Evolutionary conservation across 2,329 filamentous ascomycete species (phyloP).

Genomic region (Hypoxylon sp.): DNA sequence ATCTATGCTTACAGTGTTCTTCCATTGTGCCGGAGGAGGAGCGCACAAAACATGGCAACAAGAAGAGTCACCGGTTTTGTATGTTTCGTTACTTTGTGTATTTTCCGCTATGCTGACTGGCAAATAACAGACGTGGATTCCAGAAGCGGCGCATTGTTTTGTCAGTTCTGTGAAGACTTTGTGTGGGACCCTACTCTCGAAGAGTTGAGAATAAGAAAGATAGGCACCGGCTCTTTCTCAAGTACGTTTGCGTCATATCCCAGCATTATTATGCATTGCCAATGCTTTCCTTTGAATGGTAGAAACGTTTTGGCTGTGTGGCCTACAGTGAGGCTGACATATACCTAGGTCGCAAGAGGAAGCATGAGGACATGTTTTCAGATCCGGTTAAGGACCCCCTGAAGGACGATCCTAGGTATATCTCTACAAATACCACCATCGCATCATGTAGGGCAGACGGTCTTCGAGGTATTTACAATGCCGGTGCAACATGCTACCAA

Average conservation of each 20-base stretch:
- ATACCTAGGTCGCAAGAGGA: conserved; percentile 74
- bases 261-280: neutral
- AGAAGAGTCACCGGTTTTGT: conserved; percentile 82
- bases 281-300: neutral
- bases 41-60: conserved; percentile 73
- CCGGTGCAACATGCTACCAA: conserved; percentile 98
- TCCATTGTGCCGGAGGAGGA: conserved; percentile 75
- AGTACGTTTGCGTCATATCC: conserved; percentile 58
- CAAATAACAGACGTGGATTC: conserved; percentile 76
- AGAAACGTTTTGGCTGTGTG: neutral
- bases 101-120: conserved; percentile 45
- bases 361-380: conserved; percentile 76
- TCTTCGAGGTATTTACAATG: conserved; percentile 93
- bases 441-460: conserved; percentile 89
- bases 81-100: conserved; percentile 46
- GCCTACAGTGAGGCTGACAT: conserved; percentile 18
- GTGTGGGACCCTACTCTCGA: conserved; percentile 86
- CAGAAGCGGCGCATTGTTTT: conserved; percentile 78
- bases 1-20: conserved; percentile 79
- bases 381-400: conserved; percentile 64
- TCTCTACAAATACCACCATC: conserved; percentile 80
- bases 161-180: conserved; percentile 84
- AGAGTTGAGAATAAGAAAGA: conserved; percentile 77
- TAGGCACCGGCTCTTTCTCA: conserved; percentile 73
- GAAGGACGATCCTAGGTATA: conserved; percentile 78